A percentile compares a stretch with the other conserved stretches of the same genome.
phyloP scores from a whole-genome alignment of 2,329 filamentous ascomycete species.

The Kalmusia sp. region DNA sequence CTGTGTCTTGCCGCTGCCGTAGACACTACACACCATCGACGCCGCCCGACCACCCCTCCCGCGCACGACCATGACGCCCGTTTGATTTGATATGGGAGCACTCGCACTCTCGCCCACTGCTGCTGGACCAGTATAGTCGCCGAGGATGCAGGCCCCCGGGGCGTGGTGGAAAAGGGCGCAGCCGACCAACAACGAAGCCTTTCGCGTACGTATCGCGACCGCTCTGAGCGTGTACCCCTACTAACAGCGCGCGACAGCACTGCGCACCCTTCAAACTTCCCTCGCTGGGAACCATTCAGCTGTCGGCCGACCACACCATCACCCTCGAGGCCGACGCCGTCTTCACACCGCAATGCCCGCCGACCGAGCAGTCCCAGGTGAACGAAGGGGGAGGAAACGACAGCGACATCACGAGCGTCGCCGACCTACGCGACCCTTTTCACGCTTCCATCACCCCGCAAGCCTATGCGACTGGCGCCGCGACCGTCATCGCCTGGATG shows the following conservation, averaged over 20 bases:
- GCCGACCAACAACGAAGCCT: conserved; percentile 39
- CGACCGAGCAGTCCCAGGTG: conserved; percentile 32
- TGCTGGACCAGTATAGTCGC: conserved; percentile 44
- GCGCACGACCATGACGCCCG: conserved; percentile 22
- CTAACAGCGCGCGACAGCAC: conserved; percentile 48
- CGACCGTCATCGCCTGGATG: conserved; percentile 89
- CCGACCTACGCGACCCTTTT: conserved; percentile 83
- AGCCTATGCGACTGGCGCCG: conserved; percentile 89
- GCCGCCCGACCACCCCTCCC: conserved; percentile 7
- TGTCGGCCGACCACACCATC: conserved; percentile 62
- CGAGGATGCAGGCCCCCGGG: conserved; percentile 39
- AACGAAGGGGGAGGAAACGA: conserved; percentile 51
- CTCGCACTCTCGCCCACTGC: conserved; percentile 29
- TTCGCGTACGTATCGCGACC: conserved; percentile 32
- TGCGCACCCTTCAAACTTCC: conserved; percentile 70
- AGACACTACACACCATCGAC: conserved; percentile 12
- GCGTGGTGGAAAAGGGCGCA: conserved; percentile 30
- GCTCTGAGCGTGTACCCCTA: conserved; percentile 9
- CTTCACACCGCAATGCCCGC: conserved; percentile 65
- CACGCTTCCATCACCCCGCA: conserved; percentile 93
- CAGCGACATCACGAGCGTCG: conserved; percentile 56
- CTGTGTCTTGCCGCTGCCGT: conserved; percentile 28
- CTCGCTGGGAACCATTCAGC: conserved; percentile 62
- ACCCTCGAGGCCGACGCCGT: conserved; percentile 66
- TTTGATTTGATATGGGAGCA: conserved; percentile 38